Conservation (phyloP, 2,329 filamentous ascomycete genomes). For the Pyrenochaeta sp. region DNA sequence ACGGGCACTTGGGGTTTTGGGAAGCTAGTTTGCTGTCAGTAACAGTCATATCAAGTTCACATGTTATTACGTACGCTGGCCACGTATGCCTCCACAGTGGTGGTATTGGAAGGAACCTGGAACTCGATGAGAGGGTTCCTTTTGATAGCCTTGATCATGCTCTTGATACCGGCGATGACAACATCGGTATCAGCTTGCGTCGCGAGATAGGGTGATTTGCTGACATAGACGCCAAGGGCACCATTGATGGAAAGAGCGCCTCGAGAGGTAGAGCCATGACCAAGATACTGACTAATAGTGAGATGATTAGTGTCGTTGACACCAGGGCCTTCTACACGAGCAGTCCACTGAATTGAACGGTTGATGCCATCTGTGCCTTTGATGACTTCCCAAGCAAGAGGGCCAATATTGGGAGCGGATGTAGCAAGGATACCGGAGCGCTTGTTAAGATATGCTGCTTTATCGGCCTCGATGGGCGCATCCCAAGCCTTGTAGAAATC, state of each 20-base stretch:
- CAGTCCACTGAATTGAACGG: slow-evolving; percentile 72
- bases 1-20: slow-evolving; percentile 49
- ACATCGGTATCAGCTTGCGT: slow-evolving; percentile 67
- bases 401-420: slow-evolving; percentile 71
- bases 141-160: slow-evolving; percentile 63
- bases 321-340: slow-evolving; percentile 67
- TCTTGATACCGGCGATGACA: slow-evolving; percentile 71
- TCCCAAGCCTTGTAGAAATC: slow-evolving; percentile 71
- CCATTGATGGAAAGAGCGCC: slow-evolving; percentile 69
- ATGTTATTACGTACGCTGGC: slow-evolving; percentile 41
- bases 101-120: slow-evolving; percentile 60
- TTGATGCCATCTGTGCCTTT: slow-evolving; percentile 65
- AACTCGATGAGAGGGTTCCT: slow-evolving; percentile 65
- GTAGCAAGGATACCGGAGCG: slow-evolving; percentile 69
- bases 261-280: slow-evolving; percentile 68
- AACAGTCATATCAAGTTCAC: slow-evolving; percentile 2
- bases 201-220: slow-evolving; percentile 66
- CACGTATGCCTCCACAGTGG: slow-evolving; percentile 65
- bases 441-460: slow-evolving; percentile 52
- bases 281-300: slow-evolving; percentile 65
- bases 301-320: slow-evolving; percentile 50
- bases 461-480: slow-evolving; percentile 52
- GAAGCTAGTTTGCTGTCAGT: slow-evolving; percentile 28
- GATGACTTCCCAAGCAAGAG: slow-evolving; percentile 69
- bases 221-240: slow-evolving; percentile 66